Percentiles rank a stretch among this genome's conserved stretches.
Evolutionary conservation across 345 rosid genomes (phyloP).

Genomic region (Jatropha curcas): DNA sequence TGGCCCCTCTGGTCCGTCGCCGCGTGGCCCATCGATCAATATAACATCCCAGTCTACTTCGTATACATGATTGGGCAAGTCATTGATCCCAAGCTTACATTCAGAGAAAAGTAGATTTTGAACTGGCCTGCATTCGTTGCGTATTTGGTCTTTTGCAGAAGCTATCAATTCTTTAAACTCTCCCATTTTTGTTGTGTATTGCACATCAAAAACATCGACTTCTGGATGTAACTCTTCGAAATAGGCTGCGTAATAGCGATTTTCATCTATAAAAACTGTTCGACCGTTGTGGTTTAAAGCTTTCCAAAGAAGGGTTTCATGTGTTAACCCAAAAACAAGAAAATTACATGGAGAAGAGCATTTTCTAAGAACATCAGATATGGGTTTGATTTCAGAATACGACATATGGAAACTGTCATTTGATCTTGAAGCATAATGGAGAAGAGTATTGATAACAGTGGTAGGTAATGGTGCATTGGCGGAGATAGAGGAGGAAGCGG

Average conservation of each 20-base stretch:
- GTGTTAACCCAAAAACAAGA: constrained; percentile 86
- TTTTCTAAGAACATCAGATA: constrained; percentile 77
- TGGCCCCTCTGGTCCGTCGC: constrained; percentile 64
- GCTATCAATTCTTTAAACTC: constrained; percentile 64
- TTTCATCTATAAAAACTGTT: constrained; percentile 86
- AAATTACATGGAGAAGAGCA: constrained; percentile 86
- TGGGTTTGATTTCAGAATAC: constrained; percentile 64
- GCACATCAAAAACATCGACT: constrained; percentile 85
- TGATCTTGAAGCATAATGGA: constrained; percentile 80
- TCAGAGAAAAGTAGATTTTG: constrained; percentile 90
- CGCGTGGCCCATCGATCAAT: constrained; percentile 91
- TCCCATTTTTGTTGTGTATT: constrained; percentile 75
- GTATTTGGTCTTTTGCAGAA: constrained; percentile 52
- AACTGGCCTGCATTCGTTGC: constrained; percentile 84
- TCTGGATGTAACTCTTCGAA: constrained; percentile 89
- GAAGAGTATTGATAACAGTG: constrained; percentile 66
- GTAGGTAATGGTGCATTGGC: constrained; percentile 49
- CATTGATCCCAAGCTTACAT: constrained; percentile 79
- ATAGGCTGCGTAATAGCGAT: constrained; percentile 91
- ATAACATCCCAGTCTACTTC: constrained; percentile 98
- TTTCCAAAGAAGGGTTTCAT: constrained; percentile 94
- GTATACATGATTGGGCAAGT: constrained; percentile 88
- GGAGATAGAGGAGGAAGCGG: constrained; percentile 30
- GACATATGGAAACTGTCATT: constrained; percentile 82
- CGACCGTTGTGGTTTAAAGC: constrained; percentile 85